These are phyloP conservation scores for Cynanchum wilfordii DNA, from an alignment of 257 asterid species.

Conservation along the genomic window DNA sequence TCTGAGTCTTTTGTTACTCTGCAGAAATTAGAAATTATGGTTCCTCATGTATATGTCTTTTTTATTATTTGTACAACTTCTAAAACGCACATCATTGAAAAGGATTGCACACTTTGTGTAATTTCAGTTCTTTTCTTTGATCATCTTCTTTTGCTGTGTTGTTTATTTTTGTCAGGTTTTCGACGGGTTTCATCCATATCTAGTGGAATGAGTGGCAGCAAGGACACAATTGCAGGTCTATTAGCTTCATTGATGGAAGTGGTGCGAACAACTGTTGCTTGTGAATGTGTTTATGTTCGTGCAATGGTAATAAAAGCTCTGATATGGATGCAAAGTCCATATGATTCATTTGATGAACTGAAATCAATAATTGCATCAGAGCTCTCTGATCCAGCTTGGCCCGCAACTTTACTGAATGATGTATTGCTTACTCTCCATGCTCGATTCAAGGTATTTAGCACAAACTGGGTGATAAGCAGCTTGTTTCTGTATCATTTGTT, in stretches of 20 bases:
- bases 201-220: slow-evolving; percentile 61
- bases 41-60: neutral
- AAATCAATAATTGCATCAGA: slow-evolving; percentile 94
- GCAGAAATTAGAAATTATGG: neutral
- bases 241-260: slow-evolving; percentile 97
- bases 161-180: slow-evolving; percentile 41
- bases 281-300: slow-evolving; percentile 99
- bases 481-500: neutral
- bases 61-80: neutral
- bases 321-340: slow-evolving; percentile 99
- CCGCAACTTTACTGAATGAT: slow-evolving; percentile 82
- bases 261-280: slow-evolving; percentile 96
- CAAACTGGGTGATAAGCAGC: neutral
- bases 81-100: neutral
- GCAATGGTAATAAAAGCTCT: slow-evolving; percentile 96
- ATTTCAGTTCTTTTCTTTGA: neutral
- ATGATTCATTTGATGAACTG: slow-evolving; percentile 91
- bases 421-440: slow-evolving; percentile 92
- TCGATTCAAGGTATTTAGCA: slow-evolving; percentile 80
- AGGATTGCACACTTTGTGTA: neutral
- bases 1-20: neutral
- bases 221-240: slow-evolving; percentile 86
- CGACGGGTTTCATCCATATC: slow-evolving; percentile 70
- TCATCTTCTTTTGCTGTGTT: neutral
- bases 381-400: slow-evolving; percentile 96